Conservation (phyloP, 148 eudicot genomes). For the Spergularia marina region DNA sequence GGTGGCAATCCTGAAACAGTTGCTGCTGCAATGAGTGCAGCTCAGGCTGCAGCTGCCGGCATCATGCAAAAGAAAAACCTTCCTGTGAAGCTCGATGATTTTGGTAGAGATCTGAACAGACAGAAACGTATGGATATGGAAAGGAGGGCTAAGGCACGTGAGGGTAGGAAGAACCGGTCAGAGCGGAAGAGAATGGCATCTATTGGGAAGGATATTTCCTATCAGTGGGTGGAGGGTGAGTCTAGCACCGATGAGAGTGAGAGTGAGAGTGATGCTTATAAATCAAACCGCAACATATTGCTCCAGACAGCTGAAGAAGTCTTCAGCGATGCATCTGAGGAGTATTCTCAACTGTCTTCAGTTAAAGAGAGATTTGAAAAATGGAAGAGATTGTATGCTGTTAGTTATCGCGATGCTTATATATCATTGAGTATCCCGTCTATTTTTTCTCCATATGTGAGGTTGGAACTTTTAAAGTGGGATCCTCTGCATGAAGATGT, state of each 20-base stretch:
- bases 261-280: constrained; percentile 62
- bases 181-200: constrained; percentile 58
- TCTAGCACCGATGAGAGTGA: constrained; percentile 99
- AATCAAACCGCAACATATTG: constrained; percentile 63
- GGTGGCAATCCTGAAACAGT: constrained; percentile 40
- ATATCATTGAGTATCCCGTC: constrained; percentile 82
- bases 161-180: constrained; percentile 52
- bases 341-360: constrained; percentile 68
- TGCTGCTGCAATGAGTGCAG: constrained; percentile 71
- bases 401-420: constrained; percentile 79
- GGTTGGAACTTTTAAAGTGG: constrained; percentile 97
- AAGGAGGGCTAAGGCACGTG: constrained; percentile 71
- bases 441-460: constrained; percentile 93
- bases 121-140: constrained; percentile 71
- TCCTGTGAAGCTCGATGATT: constrained; percentile 75
- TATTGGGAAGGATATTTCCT: constrained; percentile 40
- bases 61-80: constrained; percentile 45
- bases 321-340: constrained; percentile 82
- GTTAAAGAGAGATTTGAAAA: constrained; percentile 74
- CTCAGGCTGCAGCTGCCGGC: constrained; percentile 61
- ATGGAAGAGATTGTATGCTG: constrained; percentile 75
- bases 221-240: constrained; percentile 81
- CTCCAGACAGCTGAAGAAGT: constrained; percentile 79
- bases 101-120: constrained; percentile 79
- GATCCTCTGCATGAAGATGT: constrained; percentile 86